Base-by-base conservation (phyloP, 768 basidiomycete species). In the Lenzites betulinus region DNA sequence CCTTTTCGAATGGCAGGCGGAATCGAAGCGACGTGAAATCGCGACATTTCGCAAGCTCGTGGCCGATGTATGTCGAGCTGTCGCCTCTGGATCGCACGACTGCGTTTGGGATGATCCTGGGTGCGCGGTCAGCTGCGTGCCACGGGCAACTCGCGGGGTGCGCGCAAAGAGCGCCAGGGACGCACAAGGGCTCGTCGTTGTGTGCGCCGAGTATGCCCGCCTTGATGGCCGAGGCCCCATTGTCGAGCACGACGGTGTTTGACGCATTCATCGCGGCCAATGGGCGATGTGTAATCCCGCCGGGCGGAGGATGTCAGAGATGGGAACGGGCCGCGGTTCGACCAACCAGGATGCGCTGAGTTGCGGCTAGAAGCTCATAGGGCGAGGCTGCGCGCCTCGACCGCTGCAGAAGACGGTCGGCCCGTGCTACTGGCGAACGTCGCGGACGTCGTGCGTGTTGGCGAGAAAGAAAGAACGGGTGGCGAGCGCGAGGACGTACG, bases 1-100 rank as follows among this genome's bases (percentile, higher is more conserved):
- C 95, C 83, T 91, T 88, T 73, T 97, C 95, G 62, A 95, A 89
- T 0, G 95, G 92, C 38, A 94, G 73, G 15, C 93, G 83, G 71
- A 90, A 95, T 59, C 87, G 84, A 62, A 97, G 78, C 0, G 91
- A 87, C 1, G 92, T 87, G 64, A 86, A 89, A 72, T 97, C 93
- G 42, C 76, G 78, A 73, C 95, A 96, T 15, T 75, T 75, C 23
- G 81, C 83, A 56, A 95, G 76, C 70, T 98, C 92, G 69, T 95
- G 92, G 2, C 92, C 94, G 65, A 94, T 82, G 74, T 93, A 96
- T 16, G 88, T 87, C 62, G 77, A 76, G 69, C 87, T 89, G 77
- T 94, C 94, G 25, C 84, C 86, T 72, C 92, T 93, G 43, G 92
- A 92, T 56, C 93, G 83, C 47, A 90, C 83, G 59, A 95, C 84